phyloP scores from a whole-genome alignment of 2,329 filamentous ascomycete genomes.

The Rachicladosporium sp. region DNA sequence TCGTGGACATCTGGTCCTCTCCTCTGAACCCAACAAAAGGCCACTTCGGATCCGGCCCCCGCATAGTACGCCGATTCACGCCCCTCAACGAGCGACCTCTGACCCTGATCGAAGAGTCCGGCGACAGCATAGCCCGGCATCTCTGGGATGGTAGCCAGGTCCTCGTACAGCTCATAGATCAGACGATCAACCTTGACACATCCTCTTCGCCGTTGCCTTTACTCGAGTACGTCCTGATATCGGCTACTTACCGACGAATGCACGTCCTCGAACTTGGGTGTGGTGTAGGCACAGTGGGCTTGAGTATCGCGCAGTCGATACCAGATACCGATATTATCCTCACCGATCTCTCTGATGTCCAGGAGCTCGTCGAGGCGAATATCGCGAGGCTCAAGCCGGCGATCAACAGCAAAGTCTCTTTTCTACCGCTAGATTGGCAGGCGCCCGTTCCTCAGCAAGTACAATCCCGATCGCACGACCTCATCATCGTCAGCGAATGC shows the following conservation, averaged over 20 bases:
- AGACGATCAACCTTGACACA: conserved; percentile 25
- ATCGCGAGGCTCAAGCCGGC: conserved; percentile 32
- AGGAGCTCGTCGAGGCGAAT: conserved; percentile 48
- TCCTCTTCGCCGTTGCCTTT: conserved; percentile 21
- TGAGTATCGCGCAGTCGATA: conserved; percentile 46
- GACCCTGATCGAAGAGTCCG: conserved; percentile 55
- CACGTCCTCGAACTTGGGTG: conserved; percentile 53
- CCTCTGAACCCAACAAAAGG: conserved; percentile 29
- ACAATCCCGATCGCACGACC: conserved; percentile 35
- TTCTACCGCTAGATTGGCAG: conserved; percentile 53
- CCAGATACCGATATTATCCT: conserved; percentile 43
- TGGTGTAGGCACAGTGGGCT: conserved; percentile 57
- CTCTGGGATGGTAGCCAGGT: conserved; percentile 55
- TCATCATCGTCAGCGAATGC: conserved; percentile 58
- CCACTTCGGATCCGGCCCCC: conserved; percentile 33
- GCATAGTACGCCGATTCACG: conserved; percentile 44
- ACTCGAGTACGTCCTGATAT: conserved; percentile 25
- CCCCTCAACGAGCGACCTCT: conserved; percentile 30
- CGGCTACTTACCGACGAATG: conserved; percentile 30
- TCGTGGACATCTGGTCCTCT: conserved; percentile 47
- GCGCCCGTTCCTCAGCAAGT: conserved; percentile 30
- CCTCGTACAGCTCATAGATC: conserved; percentile 41
- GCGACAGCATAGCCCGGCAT: conserved; percentile 60
- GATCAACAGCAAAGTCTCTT: conserved; percentile 32
- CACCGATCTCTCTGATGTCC: conserved; percentile 54